Evolutionary conservation across 768 basidiomycete genomes (phyloP), one percentile per base, ranked within the genome.

Genomic region (Nidularia sp.): DNA sequence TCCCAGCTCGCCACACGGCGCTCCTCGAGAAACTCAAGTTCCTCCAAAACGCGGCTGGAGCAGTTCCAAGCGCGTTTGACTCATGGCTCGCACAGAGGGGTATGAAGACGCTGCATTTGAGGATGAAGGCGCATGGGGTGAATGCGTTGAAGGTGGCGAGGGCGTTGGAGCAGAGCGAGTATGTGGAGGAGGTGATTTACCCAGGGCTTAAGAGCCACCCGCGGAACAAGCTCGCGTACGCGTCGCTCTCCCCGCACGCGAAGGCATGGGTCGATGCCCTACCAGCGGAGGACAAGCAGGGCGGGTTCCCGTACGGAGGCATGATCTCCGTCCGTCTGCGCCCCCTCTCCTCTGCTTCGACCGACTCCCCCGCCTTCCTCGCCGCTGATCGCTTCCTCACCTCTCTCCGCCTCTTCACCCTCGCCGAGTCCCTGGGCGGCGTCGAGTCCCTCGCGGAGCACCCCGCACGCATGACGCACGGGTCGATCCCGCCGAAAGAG

Each of bases 361-460:
- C 61, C 54, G 45, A 76, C 15, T 41, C 39, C 10, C 10, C 12
- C 15, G 39, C 10, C 39, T 29, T 29, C 25, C 25, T 29, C 25
- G 39, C 79, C 55, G 86, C 90, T 2, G 78, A 86, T 48, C 71
- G 60, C 53, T 94, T 97, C 72, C 64, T 95, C 51, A 81, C 79
- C 0, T 66, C 79, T 0, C 76, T 84, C 3, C 67, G 80, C 29
- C 63, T 95, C 34, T 93, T 94, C 62, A 78, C 85, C 25, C 75
- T 98, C 9, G 95, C 94, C 0, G 94, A 95, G 77, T 85, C 83
- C 25, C 70, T 98, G 4, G 96, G 96, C 1, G 96, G 94, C 0
- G 91, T 97, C 4, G 96, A 98, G 77, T 88, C 85, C 65, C 70
- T 98, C 34, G 89, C 90, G 0, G 94, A 98, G 66, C 77, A 89